Evolutionary conservation across 805 yeast species (phyloP).

Genomic region (Metschnikowia lochheadii): DNA sequence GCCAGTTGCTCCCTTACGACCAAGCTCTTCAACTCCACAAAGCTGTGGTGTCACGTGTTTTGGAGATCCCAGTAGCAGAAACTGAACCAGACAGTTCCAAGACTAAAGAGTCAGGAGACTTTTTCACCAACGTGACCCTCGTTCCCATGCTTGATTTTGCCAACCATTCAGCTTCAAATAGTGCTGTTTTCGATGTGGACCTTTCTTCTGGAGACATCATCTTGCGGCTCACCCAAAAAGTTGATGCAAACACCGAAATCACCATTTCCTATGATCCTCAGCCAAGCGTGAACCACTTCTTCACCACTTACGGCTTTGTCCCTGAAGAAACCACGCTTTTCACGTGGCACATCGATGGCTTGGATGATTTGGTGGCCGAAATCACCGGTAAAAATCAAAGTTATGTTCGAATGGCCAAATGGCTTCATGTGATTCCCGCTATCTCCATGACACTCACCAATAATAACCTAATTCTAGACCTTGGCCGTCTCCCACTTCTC

Average conservation of each 20-base stretch:
- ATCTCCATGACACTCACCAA: conserved; percentile 2
- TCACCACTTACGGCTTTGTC: conserved; percentile 16
- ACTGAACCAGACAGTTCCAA: no score
- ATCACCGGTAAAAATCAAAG: not conserved
- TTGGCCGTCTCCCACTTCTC: conserved; percentile 13
- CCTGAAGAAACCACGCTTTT: conserved; percentile 6
- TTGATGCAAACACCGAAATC: conserved; percentile 9
- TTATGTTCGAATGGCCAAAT: conserved; percentile 13
- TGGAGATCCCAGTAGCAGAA: conserved; percentile 55
- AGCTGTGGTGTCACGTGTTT: conserved; percentile 54
- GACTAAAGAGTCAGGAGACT: conserved; percentile 28
- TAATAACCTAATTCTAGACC: conserved; percentile 4
- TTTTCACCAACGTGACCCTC: conserved; percentile 47
- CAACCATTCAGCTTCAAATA: conserved; percentile 46
- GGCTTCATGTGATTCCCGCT: conserved; percentile 15
- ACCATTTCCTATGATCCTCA: conserved; percentile 15
- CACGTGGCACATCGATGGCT: conserved; percentile 8
- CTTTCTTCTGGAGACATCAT: conserved; percentile 39
- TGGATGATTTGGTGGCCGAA: conserved; percentile 1
- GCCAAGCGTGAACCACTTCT: conserved; percentile 7
- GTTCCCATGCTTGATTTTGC: conserved; percentile 69
- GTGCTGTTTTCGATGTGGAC: conserved; percentile 60
- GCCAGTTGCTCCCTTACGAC: conserved; percentile 18
- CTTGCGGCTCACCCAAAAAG: conserved; percentile 20
- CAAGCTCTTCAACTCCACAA: conserved; percentile 29